These are phyloP conservation scores for Suillus placidus DNA, from an alignment of 768 basidiomycete species.

Conservation along the genomic window DNA sequence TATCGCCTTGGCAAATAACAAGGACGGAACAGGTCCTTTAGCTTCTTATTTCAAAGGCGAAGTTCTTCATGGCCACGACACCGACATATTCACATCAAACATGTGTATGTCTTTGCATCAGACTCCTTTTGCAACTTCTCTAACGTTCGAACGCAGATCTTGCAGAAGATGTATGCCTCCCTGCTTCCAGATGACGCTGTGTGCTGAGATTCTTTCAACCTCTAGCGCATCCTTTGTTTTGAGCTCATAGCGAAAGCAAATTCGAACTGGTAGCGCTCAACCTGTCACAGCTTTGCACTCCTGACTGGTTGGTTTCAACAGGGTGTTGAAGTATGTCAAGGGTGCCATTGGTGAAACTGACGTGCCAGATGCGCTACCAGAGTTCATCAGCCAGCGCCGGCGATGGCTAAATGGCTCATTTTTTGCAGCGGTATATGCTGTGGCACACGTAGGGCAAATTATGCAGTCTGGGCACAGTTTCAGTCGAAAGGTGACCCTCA, in stretches of 20 bases:
- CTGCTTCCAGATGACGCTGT: neutral
- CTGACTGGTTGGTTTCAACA: constrained; percentile 36
- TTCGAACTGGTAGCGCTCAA: constrained; percentile 64
- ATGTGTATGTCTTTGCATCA: constrained; percentile 67
- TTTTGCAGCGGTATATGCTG: constrained; percentile 92
- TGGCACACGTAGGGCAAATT: constrained; percentile 63
- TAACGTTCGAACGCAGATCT: constrained; percentile 56
- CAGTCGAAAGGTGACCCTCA: constrained; percentile 69
- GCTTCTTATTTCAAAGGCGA: constrained; percentile 99
- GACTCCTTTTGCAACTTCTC: constrained; percentile 1
- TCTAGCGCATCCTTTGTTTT: constrained; percentile 81
- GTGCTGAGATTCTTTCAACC: constrained; percentile 20
- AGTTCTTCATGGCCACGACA: constrained; percentile 76
- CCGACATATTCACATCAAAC: constrained; percentile 93
- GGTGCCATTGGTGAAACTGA: constrained; percentile 92
- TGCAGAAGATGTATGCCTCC: constrained; percentile 75
- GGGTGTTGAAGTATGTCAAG: constrained; percentile 97
- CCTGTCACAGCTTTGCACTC: neutral
- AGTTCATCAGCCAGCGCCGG: constrained; percentile 91
- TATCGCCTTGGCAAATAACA: constrained; percentile 88
- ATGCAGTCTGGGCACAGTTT: constrained; percentile 62
- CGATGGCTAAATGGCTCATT: constrained; percentile 93
- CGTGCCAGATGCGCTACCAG: constrained; percentile 89
- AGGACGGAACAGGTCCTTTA: constrained; percentile 79
- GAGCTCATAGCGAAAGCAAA: constrained; percentile 79